Percentiles rank a stretch among this genome's conserved stretches.
Conservation (phyloP, 139 green algal species). For the Ettlia oleoabundans region DNA sequence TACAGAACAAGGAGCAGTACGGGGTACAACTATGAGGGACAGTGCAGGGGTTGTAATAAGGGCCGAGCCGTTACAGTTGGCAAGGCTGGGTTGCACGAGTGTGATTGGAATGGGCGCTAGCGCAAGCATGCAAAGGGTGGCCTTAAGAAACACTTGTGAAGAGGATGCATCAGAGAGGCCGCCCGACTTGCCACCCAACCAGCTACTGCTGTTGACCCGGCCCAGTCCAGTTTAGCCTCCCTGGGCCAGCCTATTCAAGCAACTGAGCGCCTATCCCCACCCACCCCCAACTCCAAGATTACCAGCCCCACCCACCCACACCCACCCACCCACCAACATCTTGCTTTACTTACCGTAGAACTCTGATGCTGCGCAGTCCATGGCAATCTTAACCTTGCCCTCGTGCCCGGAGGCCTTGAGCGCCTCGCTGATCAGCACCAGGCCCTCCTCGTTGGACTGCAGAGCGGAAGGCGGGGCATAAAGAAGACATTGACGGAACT, state of each 20-base stretch:
- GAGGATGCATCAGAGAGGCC: too few species aligned
- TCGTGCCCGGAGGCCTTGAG: conserved; percentile 89
- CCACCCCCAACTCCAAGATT: neutral
- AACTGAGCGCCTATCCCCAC: too few species aligned
- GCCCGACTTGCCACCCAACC: neutral
- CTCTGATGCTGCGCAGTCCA: conserved; percentile 96
- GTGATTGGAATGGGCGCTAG: neutral
- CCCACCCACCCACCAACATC: neutral
- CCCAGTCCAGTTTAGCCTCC: neutral
- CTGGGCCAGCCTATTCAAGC: neutral
- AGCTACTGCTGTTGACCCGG: neutral
- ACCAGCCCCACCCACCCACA: neutral
- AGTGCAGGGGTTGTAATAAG: too few species aligned
- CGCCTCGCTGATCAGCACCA: conserved; percentile 91
- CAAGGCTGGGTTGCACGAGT: too few species aligned
- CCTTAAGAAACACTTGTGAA: too few species aligned
- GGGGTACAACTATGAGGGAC: too few species aligned
- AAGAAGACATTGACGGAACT: too few species aligned
- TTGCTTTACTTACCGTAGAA: conserved; percentile 70
- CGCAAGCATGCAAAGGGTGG: neutral
- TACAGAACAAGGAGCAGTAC: neutral
- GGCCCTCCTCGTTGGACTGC: conserved; percentile 91
- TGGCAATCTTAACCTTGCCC: conserved; percentile 98
- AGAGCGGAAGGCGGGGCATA: conserved; percentile 76
- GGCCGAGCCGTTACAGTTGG: too few species aligned